These are phyloP conservation scores for Sarocladium strictum DNA, from an alignment of 2,329 filamentous ascomycete species.

Conservation along the genomic window DNA sequence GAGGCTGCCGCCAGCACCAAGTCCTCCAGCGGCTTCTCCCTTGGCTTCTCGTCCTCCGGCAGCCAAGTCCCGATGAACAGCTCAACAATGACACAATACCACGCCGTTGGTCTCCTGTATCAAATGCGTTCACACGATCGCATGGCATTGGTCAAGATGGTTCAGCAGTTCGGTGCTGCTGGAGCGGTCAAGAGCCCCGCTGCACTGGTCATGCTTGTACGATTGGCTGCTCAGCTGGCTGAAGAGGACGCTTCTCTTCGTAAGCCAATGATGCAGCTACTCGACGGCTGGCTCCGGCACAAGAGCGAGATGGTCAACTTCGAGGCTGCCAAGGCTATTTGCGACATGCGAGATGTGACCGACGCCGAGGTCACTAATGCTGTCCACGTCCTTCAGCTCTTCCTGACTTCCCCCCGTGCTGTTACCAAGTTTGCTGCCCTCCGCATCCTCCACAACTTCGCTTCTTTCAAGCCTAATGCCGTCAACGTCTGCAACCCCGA, in stretches of 20 bases:
- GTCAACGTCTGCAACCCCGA: constrained; percentile 94
- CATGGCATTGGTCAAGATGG: constrained; percentile 99
- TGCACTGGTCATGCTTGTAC: constrained; percentile 85
- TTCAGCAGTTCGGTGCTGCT: constrained; percentile 93
- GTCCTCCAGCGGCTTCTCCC: constrained; percentile 80
- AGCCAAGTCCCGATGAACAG: constrained; percentile 75
- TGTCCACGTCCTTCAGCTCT: constrained; percentile 91
- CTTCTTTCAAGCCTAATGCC: constrained; percentile 89
- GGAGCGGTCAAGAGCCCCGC: constrained; percentile 94
- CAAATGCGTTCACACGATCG: constrained; percentile 97
- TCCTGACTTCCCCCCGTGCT: constrained; percentile 89
- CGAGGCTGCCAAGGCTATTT: constrained; percentile 96
- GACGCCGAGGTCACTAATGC: constrained; percentile 88
- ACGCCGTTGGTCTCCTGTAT: constrained; percentile 93
- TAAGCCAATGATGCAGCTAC: constrained; percentile 93
- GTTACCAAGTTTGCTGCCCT: constrained; percentile 98
- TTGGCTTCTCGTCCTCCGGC: constrained; percentile 82
- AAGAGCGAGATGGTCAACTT: constrained; percentile 99
- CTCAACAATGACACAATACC: constrained; percentile 97
- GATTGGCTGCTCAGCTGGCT: constrained; percentile 86
- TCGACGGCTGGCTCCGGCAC: constrained; percentile 94
- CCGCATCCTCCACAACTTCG: constrained; percentile 92
- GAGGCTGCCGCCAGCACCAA: constrained; percentile 90
- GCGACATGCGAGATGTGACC: constrained; percentile 86
- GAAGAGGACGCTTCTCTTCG: constrained; percentile 86